Evolutionary conservation across 345 rosid genomes (phyloP), one percentile per base, ranked within the genome.

Genomic region (Citropsis articulata): DNA sequence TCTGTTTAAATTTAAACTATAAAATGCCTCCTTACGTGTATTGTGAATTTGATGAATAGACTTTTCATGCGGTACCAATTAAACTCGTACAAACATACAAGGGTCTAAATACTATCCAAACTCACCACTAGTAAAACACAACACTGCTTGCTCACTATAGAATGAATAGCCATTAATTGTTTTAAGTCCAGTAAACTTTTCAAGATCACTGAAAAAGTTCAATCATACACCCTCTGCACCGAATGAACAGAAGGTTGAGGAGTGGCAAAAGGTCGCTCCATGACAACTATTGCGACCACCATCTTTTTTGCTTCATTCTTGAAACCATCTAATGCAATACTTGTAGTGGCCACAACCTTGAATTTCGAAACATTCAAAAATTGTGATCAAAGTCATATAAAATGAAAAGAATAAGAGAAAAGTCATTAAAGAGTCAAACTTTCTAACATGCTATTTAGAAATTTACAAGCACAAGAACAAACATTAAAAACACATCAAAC

Each of bases 211-310:
- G 14, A 42, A 10, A 2, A 42, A 9, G 14, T 12, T 42, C 48
- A 42, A 42, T 42, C 4, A 10, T 92, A 90, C 93, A 93, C 83
- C 67, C 97, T 87, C 77, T 90, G 94, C 78, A 90, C 91, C 71
- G 90, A 86, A 31, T 94, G 91, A 76, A 92, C 90, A 78, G 90
- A 92, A 77, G 90, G 94, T 78, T 92, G 92, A 40, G 97, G 97
- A 45, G 94, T 93, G 42, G 90, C 94, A 86, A 92, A 92, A 31
- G 84, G 91, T 63, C 97, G 91, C 82, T 92, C 97, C 92, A 92
- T 90, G 84, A 89, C 97, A 75, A 90, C 94, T 64, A 90, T 84
- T 7, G 94, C 94, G 71, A 89, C 85, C 21, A 90, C 92, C 94
- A 89, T 92, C 71, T 90, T 90, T 68, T 86, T 92, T 9, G 92